These are phyloP conservation scores for Austroboletus eburneus DNA, from an alignment of 768 basidiomycete genomes.

Conservation along the genomic window DNA sequence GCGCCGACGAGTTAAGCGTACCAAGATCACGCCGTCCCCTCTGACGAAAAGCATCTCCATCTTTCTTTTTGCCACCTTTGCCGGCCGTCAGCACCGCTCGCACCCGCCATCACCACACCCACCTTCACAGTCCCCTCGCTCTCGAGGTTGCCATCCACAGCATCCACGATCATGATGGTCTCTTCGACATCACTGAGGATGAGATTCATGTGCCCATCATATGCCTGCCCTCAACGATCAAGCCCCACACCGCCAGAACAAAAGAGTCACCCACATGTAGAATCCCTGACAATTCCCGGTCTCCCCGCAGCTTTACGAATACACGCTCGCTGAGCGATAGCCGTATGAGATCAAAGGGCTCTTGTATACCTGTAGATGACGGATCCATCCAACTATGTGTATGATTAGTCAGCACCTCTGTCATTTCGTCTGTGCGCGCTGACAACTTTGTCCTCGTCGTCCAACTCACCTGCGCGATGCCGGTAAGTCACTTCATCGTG, in stretches of 20 bases:
- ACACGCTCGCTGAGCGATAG: constrained; percentile 96
- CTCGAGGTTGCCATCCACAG: constrained; percentile 58
- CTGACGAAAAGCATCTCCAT: constrained; percentile 98
- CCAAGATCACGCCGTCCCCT: constrained; percentile 95
- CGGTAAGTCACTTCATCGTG: constrained; percentile 42
- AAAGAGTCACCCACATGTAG: constrained; percentile 70
- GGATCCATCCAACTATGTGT: constrained; percentile 52
- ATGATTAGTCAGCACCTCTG: constrained; percentile 23
- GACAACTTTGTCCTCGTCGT: constrained; percentile 16
- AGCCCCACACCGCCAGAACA: background rate
- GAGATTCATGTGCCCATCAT: constrained; percentile 99
- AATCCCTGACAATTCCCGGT: constrained; percentile 86
- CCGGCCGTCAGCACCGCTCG: constrained; percentile 1
- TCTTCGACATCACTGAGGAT: constrained; percentile 98
- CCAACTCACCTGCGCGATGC: constrained; percentile 46
- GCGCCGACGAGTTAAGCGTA: constrained; percentile 35
- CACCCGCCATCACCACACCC: constrained; percentile 10
- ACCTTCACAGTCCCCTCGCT: constrained; percentile 65
- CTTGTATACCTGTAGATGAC: constrained; percentile 75
- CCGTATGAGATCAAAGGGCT: constrained; percentile 96
- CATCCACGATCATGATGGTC: constrained; percentile 93
- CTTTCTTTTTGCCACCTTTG: constrained; percentile 85
- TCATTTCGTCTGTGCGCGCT: constrained; percentile 21
- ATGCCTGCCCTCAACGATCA: constrained; percentile 59
- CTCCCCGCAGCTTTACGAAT: constrained; percentile 94